phyloP scores from a whole-genome alignment of 1,139 yeast species.

The Debaryomyces subglobosus region DNA sequence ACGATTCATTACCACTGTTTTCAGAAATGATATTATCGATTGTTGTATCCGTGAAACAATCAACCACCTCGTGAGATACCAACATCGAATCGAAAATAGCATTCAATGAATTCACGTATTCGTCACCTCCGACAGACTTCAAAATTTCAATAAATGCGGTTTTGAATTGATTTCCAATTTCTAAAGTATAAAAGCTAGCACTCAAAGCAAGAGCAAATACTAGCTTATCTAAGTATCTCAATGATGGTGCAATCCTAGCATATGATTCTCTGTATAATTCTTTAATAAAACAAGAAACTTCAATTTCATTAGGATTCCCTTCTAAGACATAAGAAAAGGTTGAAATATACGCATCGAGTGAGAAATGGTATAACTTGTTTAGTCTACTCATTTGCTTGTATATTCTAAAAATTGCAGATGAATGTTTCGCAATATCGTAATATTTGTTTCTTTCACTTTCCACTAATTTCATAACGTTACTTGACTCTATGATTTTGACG shows the following conservation, averaged over 20 bases:
- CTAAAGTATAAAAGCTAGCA: conserved; percentile 27
- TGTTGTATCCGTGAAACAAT: not conserved
- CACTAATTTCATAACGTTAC: conserved; percentile 55
- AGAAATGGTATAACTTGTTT: conserved; percentile 59
- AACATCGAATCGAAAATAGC: conserved; percentile 5
- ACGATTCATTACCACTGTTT: conserved; percentile 24
- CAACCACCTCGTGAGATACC: not conserved
- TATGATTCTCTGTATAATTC: conserved; percentile 51
- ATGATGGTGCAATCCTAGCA: conserved; percentile 49
- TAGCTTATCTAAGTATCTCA: conserved; percentile 52
- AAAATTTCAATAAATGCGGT: conserved; percentile 16
- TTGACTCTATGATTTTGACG: conserved; percentile 56
- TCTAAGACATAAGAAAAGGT: conserved; percentile 45
- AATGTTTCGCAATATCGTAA: conserved; percentile 56
- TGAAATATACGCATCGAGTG: conserved; percentile 50
- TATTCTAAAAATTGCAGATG: conserved; percentile 53
- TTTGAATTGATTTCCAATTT: conserved; percentile 29
- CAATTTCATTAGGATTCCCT: conserved; percentile 17
- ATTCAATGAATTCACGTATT: not conserved
- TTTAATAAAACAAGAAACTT: conserved; percentile 28
- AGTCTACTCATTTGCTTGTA: conserved; percentile 46
- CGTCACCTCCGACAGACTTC: conserved; percentile 1
- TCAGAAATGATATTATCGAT: not conserved
- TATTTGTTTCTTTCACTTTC: conserved; percentile 51
- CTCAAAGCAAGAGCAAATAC: conserved; percentile 47